Conservation (phyloP, 2,329 filamentous ascomycete genomes). For the Colletotrichum eremochloae region DNA sequence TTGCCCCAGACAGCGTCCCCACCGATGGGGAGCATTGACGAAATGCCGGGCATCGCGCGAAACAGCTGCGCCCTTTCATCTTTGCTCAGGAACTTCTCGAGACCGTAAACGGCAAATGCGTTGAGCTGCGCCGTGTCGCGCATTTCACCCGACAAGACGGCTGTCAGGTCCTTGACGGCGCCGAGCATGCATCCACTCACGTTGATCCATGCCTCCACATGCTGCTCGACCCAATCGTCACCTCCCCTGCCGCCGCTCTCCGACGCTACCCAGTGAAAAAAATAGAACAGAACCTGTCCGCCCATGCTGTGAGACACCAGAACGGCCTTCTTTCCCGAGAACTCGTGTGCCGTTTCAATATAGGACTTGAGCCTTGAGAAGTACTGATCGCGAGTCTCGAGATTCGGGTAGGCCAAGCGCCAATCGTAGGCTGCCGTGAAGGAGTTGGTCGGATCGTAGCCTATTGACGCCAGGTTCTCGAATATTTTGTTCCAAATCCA, state of each 20-base stretch:
- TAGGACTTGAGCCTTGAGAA: slow-evolving; percentile 91
- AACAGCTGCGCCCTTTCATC: slow-evolving; percentile 94
- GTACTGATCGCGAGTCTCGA: slow-evolving; percentile 92
- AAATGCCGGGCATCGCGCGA: slow-evolving; percentile 95
- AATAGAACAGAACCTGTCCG: slow-evolving; percentile 91
- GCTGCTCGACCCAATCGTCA: slow-evolving; percentile 87
- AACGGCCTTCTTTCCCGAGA: slow-evolving; percentile 83
- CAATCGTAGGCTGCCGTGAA: slow-evolving; percentile 87
- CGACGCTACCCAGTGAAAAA: slow-evolving; percentile 81
- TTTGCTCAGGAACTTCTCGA: slow-evolving; percentile 94
- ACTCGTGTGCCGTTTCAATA: slow-evolving; percentile 85
- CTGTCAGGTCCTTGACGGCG: slow-evolving; percentile 89
- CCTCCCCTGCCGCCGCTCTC: slow-evolving; percentile 85
- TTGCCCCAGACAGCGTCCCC: slow-evolving; percentile 97
- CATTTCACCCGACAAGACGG: slow-evolving; percentile 96
- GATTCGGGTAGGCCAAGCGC: slow-evolving; percentile 90
- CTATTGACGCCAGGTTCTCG: slow-evolving; percentile 94
- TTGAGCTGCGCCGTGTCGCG: slow-evolving; percentile 97
- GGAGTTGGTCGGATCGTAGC: slow-evolving; percentile 88
- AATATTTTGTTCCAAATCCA: slow-evolving; percentile 99
- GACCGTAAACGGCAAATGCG: slow-evolving; percentile 93
- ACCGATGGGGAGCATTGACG: slow-evolving; percentile 95
- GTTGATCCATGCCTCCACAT: slow-evolving; percentile 97
- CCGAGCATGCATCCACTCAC: slow-evolving; percentile 98
- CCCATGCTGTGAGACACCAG: slow-evolving; percentile 98